Evolutionary conservation across 139 green algal species (phyloP), one percentile per base, ranked within the genome.

Genomic region (Raphidocelis subcapitata): DNA sequence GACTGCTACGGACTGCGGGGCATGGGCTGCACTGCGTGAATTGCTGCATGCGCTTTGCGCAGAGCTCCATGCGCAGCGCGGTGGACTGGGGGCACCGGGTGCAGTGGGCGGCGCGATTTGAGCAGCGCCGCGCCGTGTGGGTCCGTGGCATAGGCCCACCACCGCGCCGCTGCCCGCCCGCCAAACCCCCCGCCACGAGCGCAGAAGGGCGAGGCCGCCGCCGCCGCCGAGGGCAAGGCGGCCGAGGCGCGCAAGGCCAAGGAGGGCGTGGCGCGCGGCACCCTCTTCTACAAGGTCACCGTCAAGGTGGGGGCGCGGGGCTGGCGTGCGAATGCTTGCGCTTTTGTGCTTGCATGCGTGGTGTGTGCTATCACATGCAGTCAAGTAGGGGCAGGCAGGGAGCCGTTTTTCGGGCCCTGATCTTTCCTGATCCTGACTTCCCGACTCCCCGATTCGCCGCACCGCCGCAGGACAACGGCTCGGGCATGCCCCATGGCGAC

Each of bases 401-500:
- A 29, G 35, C 35, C 12, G 23, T 31, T 63, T 51, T 3, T 44
- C 5, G 26, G 16, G n/a, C 10, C 33, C 37, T 10, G 21, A 37
- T 31, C 31, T 62, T 10, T 14, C 47, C n/a, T 61, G 23, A 26
- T 21, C 76, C 78, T 36, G 26, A 46, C 46, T 21, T 2, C 32
- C 46, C 3, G 28, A 3, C 49, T n/a, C n/a, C n/a, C n/a, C n/a
- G n/a, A n/a, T n/a, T n/a, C n/a, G n/a, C 61, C 5, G 24, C 44
- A 37, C 77, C 47, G 28, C 33, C 32, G 2, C 87, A 95, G 85
- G 95, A 99, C 90, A 99, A 98, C 76, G 95, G 95, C 26, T 85
- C 74, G 47, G 95, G 95, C 60, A 99, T 99, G 95, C 75, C 87
- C 2, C 92, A 98, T 82, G 82, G 88, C 14, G 90, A 98, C 84